These are phyloP conservation scores for Hirschfeldia incana DNA, from an alignment of 345 rosid genomes.

Conservation along the genomic window DNA sequence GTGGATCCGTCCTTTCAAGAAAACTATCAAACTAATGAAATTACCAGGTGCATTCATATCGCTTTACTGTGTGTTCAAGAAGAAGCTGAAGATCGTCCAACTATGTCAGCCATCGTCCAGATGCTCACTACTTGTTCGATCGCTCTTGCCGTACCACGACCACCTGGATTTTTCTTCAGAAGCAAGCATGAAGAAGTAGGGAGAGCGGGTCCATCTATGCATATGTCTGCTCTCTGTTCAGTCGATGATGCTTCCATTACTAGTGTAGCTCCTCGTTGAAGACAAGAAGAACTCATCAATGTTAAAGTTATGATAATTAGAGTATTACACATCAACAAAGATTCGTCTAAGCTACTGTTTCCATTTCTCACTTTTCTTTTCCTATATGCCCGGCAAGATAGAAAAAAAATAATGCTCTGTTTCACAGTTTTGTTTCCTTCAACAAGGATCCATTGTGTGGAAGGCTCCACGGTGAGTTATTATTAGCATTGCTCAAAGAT, in stretches of 20 bases:
- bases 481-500: not conserved
- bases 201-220: not conserved
- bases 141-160: constrained; percentile 28
- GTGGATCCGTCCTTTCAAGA: constrained; percentile 23
- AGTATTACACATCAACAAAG: not conserved
- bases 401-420: not conserved
- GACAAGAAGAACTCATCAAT: not conserved
- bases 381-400: not conserved
- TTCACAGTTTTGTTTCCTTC: too few species aligned
- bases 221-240: not conserved
- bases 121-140: constrained; percentile 44
- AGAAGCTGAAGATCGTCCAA: constrained; percentile 45
- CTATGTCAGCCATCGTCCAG: constrained; percentile 43
- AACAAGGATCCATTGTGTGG: not conserved
- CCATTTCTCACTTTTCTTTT: not conserved
- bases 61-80: constrained; percentile 53
- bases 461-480: not conserved
- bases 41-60: constrained; percentile 49
- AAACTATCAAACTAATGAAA: constrained; percentile 38
- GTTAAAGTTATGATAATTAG: not conserved
- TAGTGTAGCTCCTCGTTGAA: constrained; percentile 26
- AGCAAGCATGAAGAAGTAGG: not conserved
- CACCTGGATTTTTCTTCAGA: constrained; percentile 22
- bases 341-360: not conserved
- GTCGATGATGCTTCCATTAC: constrained; percentile 24